Percentiles rank a stretch among this genome's conserved stretches.
phyloP scores from a whole-genome alignment of 2,329 filamentous ascomycete species.

The Delphinella strobiligena region DNA sequence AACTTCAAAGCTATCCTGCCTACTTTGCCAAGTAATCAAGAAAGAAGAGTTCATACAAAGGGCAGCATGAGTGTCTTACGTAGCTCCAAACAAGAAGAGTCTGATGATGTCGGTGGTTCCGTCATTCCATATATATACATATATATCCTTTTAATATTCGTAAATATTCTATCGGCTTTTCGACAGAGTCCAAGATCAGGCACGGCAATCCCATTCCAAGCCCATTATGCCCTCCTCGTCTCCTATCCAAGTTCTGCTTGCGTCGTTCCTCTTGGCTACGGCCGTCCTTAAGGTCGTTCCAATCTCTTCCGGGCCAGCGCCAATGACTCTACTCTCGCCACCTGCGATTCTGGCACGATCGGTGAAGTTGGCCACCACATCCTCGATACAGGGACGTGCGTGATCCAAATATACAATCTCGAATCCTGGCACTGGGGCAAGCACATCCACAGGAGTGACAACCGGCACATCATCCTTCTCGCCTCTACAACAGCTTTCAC shows the following conservation, averaged over 20 bases:
- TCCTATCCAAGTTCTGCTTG: not conserved
- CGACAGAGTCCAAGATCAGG: too few relatives aligned
- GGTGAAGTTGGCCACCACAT: slow-evolving; percentile 6
- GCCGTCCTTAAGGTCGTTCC: slow-evolving; percentile 7
- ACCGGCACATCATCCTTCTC: slow-evolving; percentile 1
- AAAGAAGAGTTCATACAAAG: too few relatives aligned
- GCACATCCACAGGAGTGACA: slow-evolving; percentile 2
- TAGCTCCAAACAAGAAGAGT: too few relatives aligned
- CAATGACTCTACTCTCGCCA: slow-evolving; percentile 7
- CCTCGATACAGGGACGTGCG: slow-evolving; percentile 6
- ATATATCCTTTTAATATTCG: too few relatives aligned
- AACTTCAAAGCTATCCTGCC: too few relatives aligned
- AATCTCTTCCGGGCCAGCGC: slow-evolving; percentile 8
- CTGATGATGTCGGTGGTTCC: too few relatives aligned
- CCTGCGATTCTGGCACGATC: slow-evolving; percentile 6
- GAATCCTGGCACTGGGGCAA: slow-evolving; percentile 1
- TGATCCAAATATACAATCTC: slow-evolving; percentile 5
- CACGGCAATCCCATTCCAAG: too few relatives aligned
- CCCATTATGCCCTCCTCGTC: too few relatives aligned
- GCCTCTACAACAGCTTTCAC: slow-evolving; percentile 5
- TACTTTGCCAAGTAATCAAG: too few relatives aligned
- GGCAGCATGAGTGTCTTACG: too few relatives aligned
- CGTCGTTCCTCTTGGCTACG: slow-evolving; percentile 7
- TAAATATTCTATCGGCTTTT: too few relatives aligned
- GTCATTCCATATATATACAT: too few relatives aligned